A percentile compares a stretch with the other conserved stretches of the same genome.
These are phyloP conservation scores for Amesomyces nigricolor DNA, from an alignment of 2,329 filamentous ascomycete genomes.

Conservation along the genomic window DNA sequence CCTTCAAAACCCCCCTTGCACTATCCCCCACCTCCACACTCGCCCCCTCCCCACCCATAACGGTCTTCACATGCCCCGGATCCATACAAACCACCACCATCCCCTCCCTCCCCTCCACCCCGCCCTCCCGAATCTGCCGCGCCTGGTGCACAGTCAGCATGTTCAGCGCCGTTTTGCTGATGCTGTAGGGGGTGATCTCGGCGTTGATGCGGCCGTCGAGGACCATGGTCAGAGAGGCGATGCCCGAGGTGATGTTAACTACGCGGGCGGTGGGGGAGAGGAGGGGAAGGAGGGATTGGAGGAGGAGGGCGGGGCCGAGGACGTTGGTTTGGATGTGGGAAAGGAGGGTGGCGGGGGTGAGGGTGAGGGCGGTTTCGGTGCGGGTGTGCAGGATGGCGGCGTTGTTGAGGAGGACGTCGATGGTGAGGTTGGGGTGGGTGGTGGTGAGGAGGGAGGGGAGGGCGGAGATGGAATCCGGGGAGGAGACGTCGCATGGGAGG, in stretches of 20 bases:
- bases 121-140: slow-evolving; percentile 16
- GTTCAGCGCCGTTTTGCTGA: slow-evolving; percentile 31
- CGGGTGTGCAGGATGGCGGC: slow-evolving; percentile 35
- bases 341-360: slow-evolving; percentile 32
- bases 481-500: slow-evolving; percentile 28
- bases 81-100: slow-evolving; percentile 28
- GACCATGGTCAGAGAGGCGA: slow-evolving; percentile 5
- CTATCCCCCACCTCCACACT: slow-evolving; percentile 25
- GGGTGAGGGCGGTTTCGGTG: slow-evolving; percentile 33
- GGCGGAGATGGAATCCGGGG: slow-evolving; percentile 2
- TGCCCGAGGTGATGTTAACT: slow-evolving; percentile 7
- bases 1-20: slow-evolving; percentile 45
- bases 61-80: slow-evolving; percentile 32
- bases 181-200: slow-evolving; percentile 27
- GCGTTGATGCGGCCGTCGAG: not conserved
- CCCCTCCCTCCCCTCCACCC: slow-evolving; percentile 7
- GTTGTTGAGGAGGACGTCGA: slow-evolving; percentile 32
- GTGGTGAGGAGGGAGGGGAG: slow-evolving; percentile 30
- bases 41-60: slow-evolving; percentile 28
- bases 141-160: slow-evolving; percentile 27
- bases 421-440: slow-evolving; percentile 22
- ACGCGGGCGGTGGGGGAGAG: not conserved
- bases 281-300: slow-evolving; percentile 32
- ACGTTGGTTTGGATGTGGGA: slow-evolving; percentile 42
- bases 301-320: slow-evolving; percentile 39